Evolutionary conservation across 2,329 filamentous ascomycete genomes (phyloP).

Genomic region (Exophiala aquamarina): DNA sequence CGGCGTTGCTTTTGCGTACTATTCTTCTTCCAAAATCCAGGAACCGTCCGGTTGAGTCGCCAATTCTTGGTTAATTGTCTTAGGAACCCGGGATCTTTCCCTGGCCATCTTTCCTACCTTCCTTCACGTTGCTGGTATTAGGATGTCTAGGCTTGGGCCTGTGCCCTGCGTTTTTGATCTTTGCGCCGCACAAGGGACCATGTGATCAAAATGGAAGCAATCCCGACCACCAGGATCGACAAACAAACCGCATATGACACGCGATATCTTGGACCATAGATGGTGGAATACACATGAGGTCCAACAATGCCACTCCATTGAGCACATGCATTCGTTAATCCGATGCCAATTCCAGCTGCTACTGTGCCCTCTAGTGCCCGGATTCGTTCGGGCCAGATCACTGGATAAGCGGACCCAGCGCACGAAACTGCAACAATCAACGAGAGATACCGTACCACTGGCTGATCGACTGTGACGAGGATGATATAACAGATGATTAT

Average conservation of each 20-base stretch:
- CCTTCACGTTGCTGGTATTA: no score
- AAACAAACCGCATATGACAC: conserved; percentile 39
- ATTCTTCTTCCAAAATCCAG: no score
- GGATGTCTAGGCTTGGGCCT: background rate
- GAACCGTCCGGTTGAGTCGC: no score
- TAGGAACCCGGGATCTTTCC: no score
- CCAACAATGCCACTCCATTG: conserved; percentile 45
- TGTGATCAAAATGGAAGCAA: conserved; percentile 28
- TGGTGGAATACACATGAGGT: conserved; percentile 42
- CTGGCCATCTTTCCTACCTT: no score
- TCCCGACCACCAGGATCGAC: conserved; percentile 32
- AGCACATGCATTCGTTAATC: conserved; percentile 44
- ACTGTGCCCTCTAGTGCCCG: conserved; percentile 42
- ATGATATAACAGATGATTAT: conserved; percentile 22
- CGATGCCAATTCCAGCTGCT: conserved; percentile 42
- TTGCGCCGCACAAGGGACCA: background rate
- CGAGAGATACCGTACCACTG: conserved; percentile 18
- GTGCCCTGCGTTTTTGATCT: background rate
- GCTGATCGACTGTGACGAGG: conserved; percentile 16
- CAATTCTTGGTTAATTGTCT: no score
- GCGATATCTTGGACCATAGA: conserved; percentile 42
- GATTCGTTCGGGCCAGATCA: conserved; percentile 48
- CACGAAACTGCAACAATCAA: conserved; percentile 29
- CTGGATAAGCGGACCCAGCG: conserved; percentile 43
- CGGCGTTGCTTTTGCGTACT: no score